These are phyloP conservation scores for Triticum dicoccoides DNA, from an alignment of 176 grass and related monocot species.

Conservation along the genomic window DNA sequence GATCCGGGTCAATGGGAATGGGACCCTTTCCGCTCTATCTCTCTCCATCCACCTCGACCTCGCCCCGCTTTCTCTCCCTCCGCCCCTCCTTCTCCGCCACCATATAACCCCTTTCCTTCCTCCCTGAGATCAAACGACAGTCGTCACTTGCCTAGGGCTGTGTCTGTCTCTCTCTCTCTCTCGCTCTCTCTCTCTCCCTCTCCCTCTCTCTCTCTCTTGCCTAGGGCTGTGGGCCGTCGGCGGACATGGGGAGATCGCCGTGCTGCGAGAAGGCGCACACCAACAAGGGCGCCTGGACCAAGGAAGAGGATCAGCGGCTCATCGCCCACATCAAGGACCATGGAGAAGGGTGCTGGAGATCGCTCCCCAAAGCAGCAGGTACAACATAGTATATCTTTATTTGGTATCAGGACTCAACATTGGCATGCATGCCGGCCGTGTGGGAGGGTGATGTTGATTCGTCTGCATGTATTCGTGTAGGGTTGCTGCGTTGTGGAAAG, in stretches of 20 bases:
- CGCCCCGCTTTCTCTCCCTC: conserved; percentile 1
- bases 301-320: conserved; percentile 84
- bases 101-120: neutral
- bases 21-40: conserved; percentile 6
- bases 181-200: neutral
- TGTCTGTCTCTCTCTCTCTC: neutral
- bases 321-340: conserved; percentile 75
- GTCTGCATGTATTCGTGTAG: conserved; percentile 1
- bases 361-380: conserved; percentile 84
- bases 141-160: neutral
- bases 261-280: conserved; percentile 96
- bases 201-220: neutral
- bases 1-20: conserved; percentile 30
- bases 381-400: neutral
- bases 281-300: conserved; percentile 95
- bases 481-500: conserved; percentile 76
- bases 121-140: neutral
- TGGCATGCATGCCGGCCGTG: neutral
- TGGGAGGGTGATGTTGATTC: neutral
- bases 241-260: conserved; percentile 74
- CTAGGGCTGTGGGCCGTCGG: neutral
- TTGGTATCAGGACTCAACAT: neutral
- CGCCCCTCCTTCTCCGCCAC: neutral
- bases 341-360: conserved; percentile 88
- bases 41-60: conserved; percentile 25